These are phyloP conservation scores for Poterioochromonas sp. DNA, from an alignment of 352 stramenopile species.

Conservation along the genomic window DNA sequence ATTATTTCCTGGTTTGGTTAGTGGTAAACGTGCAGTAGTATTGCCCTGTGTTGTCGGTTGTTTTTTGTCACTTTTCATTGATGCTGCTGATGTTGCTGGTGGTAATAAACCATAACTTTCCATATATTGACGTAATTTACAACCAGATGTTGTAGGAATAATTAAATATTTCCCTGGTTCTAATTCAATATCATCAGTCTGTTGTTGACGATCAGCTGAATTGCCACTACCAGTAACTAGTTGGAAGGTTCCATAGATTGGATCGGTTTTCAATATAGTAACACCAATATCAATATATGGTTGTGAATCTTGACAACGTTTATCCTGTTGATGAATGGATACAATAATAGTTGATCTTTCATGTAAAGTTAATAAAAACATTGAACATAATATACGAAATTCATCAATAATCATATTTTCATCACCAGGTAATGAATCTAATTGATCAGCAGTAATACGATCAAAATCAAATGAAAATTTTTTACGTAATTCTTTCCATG, in stretches of 20 bases:
- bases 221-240: constrained; percentile 34
- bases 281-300: constrained; percentile 40
- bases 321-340: constrained; percentile 39
- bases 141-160: constrained; percentile 35
- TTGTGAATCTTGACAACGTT: constrained; percentile 21
- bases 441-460: neutral
- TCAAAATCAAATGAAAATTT: constrained; percentile 35
- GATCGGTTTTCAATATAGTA: constrained; percentile 28
- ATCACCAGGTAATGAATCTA: neutral
- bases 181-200: constrained; percentile 33
- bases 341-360: constrained; percentile 1
- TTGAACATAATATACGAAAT: neutral
- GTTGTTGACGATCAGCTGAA: constrained; percentile 35
- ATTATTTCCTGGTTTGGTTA: neutral
- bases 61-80: neutral
- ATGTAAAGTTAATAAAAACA: constrained; percentile 33
- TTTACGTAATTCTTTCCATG: constrained; percentile 34
- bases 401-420: neutral
- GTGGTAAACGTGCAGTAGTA: constrained; percentile 26
- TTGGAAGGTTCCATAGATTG: constrained; percentile 36
- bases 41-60: neutral
- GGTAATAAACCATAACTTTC: neutral
- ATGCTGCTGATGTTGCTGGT: neutral
- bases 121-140: constrained; percentile 35
- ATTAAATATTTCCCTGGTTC: constrained; percentile 35